These are phyloP conservation scores for Solanum hybrid DNA, from an alignment of 305 asterid genomes.

Conservation along the genomic window DNA sequence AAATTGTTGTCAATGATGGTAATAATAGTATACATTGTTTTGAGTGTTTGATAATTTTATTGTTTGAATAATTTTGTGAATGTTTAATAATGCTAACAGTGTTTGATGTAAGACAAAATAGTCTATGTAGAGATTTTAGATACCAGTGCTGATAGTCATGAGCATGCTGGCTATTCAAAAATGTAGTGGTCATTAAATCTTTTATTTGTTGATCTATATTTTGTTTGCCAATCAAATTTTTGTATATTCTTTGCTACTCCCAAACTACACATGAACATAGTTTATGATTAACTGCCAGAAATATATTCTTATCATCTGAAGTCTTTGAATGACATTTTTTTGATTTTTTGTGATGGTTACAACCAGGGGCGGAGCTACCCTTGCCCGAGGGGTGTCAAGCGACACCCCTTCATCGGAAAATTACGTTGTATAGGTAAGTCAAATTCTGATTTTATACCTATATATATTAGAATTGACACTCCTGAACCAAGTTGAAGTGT, in stretches of 20 bases:
- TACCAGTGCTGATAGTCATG: neutral
- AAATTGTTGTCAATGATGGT: neutral
- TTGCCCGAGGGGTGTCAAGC: too few species aligned
- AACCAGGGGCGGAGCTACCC: too few species aligned
- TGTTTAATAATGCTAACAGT: too few species aligned
- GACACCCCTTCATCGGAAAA: too few species aligned
- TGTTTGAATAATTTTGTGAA: neutral
- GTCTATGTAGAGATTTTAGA: neutral
- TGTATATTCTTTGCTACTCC: neutral
- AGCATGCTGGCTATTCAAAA: neutral
- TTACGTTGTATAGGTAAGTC: too few species aligned
- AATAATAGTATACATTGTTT: neutral
- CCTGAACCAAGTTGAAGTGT: too few species aligned
- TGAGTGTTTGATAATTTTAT: neutral
- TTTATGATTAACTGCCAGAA: neutral
- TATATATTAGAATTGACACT: too few species aligned
- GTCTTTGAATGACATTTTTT: neutral
- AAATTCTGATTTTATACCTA: too few species aligned
- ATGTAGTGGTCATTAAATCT: neutral
- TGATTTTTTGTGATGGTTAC: neutral
- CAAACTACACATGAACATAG: neutral
- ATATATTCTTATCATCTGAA: neutral
- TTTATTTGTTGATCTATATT: neutral
- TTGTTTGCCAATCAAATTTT: neutral
- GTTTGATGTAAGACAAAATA: neutral